phyloP scores from a whole-genome alignment of 2,329 filamentous ascomycete species.

The Camillea tinctor region DNA sequence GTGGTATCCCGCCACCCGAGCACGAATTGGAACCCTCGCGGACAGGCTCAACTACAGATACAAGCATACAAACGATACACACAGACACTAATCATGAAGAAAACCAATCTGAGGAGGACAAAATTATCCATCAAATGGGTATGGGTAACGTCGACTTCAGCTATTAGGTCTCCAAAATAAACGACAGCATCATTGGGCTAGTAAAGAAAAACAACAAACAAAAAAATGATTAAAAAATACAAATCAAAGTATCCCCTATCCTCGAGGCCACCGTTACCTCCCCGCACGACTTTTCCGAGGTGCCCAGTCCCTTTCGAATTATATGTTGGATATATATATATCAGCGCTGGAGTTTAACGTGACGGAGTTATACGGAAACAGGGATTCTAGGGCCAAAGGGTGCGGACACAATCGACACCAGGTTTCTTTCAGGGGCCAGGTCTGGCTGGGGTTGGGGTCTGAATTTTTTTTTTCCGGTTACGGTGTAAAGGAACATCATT shows the following conservation, averaged over 20 bases:
- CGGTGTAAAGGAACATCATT: neutral
- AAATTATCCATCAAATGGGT: constrained; percentile 53
- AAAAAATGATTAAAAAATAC: neutral
- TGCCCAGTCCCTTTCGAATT: constrained; percentile 24
- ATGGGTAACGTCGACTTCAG: constrained; percentile 58
- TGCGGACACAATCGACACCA: constrained; percentile 5
- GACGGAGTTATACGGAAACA: constrained; percentile 13
- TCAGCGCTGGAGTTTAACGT: constrained; percentile 33
- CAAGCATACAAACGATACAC: constrained; percentile 32
- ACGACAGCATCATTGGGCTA: neutral
- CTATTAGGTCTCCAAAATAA: constrained; percentile 43
- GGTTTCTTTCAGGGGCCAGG: neutral
- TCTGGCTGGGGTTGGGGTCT: neutral
- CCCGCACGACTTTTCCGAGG: constrained; percentile 7
- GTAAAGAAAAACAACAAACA: neutral
- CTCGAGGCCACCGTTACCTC: constrained; percentile 7
- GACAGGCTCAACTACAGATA: constrained; percentile 43
- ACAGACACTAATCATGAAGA: constrained; percentile 33
- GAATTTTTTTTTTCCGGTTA: neutral
- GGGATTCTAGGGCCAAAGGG: constrained; percentile 14
- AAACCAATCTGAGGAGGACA: constrained; percentile 45
- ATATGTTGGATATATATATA: constrained; percentile 28
- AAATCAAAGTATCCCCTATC: neutral
- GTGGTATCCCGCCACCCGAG: constrained; percentile 48
- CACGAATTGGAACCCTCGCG: constrained; percentile 51